A percentile compares a stretch with the other conserved stretches of the same genome.
Evolutionary conservation across 106 monocot species (phyloP).

Genomic region (Dactylorhiza incarnata): DNA sequence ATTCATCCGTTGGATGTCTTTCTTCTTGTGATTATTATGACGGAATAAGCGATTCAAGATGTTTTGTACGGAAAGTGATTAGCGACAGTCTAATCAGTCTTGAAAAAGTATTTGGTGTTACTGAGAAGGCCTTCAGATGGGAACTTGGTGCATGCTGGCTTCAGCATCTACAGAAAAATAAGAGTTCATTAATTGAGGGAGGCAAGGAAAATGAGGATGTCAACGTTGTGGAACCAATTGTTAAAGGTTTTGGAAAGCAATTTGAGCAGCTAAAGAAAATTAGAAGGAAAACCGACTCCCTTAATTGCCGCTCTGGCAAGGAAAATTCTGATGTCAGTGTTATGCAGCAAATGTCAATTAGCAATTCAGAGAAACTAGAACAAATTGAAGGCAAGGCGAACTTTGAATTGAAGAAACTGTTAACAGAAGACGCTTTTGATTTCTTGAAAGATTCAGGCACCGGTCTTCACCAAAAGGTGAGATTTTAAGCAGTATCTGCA

Average conservation of each 20-base stretch:
- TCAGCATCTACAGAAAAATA: constrained; percentile 61
- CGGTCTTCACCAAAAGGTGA: constrained; percentile 67
- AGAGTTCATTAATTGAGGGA: constrained; percentile 22
- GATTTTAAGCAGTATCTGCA: neutral
- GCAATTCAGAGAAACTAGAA: constrained; percentile 11
- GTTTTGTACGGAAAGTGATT: constrained; percentile 38
- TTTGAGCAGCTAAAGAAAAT: constrained; percentile 72
- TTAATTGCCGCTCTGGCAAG: constrained; percentile 14
- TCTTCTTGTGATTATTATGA: constrained; percentile 14
- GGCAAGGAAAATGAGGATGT: constrained; percentile 22
- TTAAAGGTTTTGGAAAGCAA: constrained; percentile 81
- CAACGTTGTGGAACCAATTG: constrained; percentile 16
- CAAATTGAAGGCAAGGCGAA: constrained; percentile 12
- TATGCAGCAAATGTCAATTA: neutral
- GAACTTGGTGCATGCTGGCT: constrained; percentile 75
- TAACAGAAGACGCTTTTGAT: constrained; percentile 42
- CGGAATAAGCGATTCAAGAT: constrained; percentile 20
- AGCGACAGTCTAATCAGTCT: constrained; percentile 53
- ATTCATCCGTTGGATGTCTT: constrained; percentile 15
- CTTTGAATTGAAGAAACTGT: constrained; percentile 28
- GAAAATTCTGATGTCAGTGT: constrained; percentile 10
- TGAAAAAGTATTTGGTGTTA: constrained; percentile 17
- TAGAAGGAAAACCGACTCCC: constrained; percentile 42
- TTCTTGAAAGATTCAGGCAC: constrained; percentile 57
- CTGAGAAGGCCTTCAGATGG: constrained; percentile 55